A percentile compares a stretch with the other conserved stretches of the same genome.
Conservation (phyloP, 2,329 filamentous ascomycete species). For the Nemania abortiva region DNA sequence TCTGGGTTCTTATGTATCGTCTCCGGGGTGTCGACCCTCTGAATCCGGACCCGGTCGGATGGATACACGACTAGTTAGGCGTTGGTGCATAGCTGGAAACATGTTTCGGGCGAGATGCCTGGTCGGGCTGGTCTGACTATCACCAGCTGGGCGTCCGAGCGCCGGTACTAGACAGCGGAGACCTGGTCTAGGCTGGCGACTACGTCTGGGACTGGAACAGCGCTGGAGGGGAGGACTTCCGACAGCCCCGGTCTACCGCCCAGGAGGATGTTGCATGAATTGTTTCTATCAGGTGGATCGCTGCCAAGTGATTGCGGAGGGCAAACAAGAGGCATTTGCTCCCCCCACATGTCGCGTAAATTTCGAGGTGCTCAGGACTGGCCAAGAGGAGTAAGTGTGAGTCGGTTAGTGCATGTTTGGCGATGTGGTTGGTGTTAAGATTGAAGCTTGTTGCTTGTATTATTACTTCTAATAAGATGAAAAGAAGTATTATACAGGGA, state of each 20-base stretch:
- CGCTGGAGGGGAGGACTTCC: no score
- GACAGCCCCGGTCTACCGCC: neutral
- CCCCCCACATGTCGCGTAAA: neutral
- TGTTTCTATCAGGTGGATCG: constrained; percentile 6
- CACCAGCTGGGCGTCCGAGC: constrained; percentile 3
- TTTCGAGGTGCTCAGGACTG: neutral
- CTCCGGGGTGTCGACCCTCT: neutral
- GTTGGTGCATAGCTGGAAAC: constrained; percentile 16
- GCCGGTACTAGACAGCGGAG: constrained; percentile 12
- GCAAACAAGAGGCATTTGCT: constrained; percentile 4
- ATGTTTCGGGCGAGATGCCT: constrained; percentile 2
- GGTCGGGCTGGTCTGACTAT: constrained; percentile 3
- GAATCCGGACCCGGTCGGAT: constrained; percentile 10
- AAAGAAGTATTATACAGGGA: no score
- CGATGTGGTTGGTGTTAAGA: neutral
- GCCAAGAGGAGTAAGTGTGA: neutral
- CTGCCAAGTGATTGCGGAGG: neutral
- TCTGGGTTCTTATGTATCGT: constrained; percentile 13
- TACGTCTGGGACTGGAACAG: neutral
- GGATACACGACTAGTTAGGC: constrained; percentile 12
- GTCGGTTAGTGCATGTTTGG: no score
- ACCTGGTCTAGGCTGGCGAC: neutral
- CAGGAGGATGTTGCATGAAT: constrained; percentile 12
- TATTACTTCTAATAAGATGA: no score
- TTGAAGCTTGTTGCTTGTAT: neutral